Evolutionary conservation across 768 basidiomycete genomes (phyloP).

Genomic region (Xerocomus brunneocitrinus): DNA sequence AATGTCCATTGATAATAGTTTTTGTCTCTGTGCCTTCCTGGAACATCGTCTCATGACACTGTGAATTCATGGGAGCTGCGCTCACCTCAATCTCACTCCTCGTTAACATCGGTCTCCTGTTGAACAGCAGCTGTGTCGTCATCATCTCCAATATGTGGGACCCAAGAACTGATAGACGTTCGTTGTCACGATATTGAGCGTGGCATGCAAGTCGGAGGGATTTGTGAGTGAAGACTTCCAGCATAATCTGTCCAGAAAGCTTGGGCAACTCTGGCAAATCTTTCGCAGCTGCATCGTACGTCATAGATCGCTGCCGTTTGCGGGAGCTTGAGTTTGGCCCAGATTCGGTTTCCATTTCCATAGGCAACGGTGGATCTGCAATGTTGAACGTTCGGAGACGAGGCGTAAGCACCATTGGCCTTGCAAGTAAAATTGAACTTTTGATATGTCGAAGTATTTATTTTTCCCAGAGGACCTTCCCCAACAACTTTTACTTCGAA

Average conservation of each 20-base stretch:
- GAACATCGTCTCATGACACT: slow-evolving; percentile 22
- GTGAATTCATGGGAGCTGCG: slow-evolving; percentile 12
- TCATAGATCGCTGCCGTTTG: slow-evolving; percentile 37
- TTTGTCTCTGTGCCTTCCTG: slow-evolving; percentile 23
- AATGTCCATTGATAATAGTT: slow-evolving; percentile 29
- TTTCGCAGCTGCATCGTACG: slow-evolving; percentile 24
- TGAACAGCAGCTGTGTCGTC: slow-evolving; percentile 45
- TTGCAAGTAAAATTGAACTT: slow-evolving; percentile 10
- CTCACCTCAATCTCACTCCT: slow-evolving; percentile 50
- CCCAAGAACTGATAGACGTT: slow-evolving; percentile 52
- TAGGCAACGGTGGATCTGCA: slow-evolving; percentile 26
- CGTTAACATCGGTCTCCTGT: slow-evolving; percentile 46
- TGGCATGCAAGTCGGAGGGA: slow-evolving; percentile 48
- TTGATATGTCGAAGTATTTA: slow-evolving; percentile 14
- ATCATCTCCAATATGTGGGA: slow-evolving; percentile 42
- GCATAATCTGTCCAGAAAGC: slow-evolving; percentile 49
- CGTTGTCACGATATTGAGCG: slow-evolving; percentile 50
- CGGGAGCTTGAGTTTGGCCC: slow-evolving; percentile 25
- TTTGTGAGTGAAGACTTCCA: slow-evolving; percentile 68
- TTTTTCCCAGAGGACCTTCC: slow-evolving; percentile 16
- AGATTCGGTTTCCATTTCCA: slow-evolving; percentile 31
- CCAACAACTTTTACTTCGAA: slow-evolving; percentile 12
- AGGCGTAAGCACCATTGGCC: slow-evolving; percentile 33
- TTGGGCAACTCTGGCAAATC: slow-evolving; percentile 45
- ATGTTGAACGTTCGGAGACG: slow-evolving; percentile 34